These are phyloP conservation scores for Colletotrichum phormii DNA, from an alignment of 2,329 filamentous ascomycete genomes.

Conservation along the genomic window DNA sequence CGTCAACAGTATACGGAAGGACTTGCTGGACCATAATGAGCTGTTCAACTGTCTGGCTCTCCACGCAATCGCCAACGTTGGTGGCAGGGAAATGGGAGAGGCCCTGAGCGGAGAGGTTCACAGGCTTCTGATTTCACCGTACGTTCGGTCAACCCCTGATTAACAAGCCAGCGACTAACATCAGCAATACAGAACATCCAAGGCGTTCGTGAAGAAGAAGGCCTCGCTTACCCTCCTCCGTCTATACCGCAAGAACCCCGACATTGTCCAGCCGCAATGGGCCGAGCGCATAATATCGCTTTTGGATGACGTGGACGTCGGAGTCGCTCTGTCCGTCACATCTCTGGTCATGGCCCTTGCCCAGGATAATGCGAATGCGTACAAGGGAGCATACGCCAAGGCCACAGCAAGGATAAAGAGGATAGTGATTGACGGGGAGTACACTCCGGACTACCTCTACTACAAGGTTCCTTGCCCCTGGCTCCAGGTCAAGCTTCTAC, in stretches of 20 bases:
- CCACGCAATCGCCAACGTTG: slow-evolving; percentile 98
- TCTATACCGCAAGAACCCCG: slow-evolving; percentile 92
- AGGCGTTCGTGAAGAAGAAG: slow-evolving; percentile 99
- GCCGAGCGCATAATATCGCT: slow-evolving; percentile 97
- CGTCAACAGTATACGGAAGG: slow-evolving; percentile 98
- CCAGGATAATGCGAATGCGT: slow-evolving; percentile 94
- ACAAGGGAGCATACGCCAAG: slow-evolving; percentile 94
- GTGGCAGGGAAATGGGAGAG: slow-evolving; percentile 96
- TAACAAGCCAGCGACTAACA: neutral
- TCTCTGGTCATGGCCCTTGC: slow-evolving; percentile 94
- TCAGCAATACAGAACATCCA: slow-evolving; percentile 68
- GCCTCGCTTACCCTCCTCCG: slow-evolving; percentile 92
- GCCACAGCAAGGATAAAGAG: slow-evolving; percentile 90
- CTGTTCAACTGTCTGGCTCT: slow-evolving; percentile 96
- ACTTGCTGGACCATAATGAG: slow-evolving; percentile 94
- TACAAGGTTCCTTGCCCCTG: slow-evolving; percentile 99
- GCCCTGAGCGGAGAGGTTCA: slow-evolving; percentile 93
- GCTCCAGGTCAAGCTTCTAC: slow-evolving; percentile 95
- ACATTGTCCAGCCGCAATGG: slow-evolving; percentile 96
- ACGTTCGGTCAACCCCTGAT: slow-evolving; percentile 50
- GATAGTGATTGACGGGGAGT: slow-evolving; percentile 91
- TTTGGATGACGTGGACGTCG: slow-evolving; percentile 96
- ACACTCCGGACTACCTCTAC: slow-evolving; percentile 91
- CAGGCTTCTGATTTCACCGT: slow-evolving; percentile 93
- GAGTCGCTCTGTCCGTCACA: slow-evolving; percentile 93